phyloP scores from a whole-genome alignment of 805 yeast genomes.

The Sungouiella blattae region DNA sequence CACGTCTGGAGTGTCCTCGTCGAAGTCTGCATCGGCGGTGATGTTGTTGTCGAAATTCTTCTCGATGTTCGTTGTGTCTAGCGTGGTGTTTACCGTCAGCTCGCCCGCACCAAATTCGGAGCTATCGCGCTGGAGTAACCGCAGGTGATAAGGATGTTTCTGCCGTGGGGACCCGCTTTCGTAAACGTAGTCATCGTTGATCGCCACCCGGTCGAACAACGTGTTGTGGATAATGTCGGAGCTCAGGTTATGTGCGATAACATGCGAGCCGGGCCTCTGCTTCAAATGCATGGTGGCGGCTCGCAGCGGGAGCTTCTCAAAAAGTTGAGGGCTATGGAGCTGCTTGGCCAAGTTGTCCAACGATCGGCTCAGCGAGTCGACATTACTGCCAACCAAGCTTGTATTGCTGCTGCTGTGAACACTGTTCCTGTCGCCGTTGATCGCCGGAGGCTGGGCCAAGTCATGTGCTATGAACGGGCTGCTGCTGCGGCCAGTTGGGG shows the following conservation, averaged over 20 bases:
- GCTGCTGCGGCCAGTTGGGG: background rate
- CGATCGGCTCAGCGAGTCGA: slow-evolving; percentile 10
- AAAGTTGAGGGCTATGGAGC: slow-evolving; percentile 30
- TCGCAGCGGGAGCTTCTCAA: slow-evolving; percentile 37
- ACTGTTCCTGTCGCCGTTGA: slow-evolving; percentile 7
- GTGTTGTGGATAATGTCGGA: slow-evolving; percentile 20
- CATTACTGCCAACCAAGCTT: slow-evolving; percentile 6
- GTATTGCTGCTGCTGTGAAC: slow-evolving; percentile 8
- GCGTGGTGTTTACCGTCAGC: no score
- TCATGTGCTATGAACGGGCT: background rate
- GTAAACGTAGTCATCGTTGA: slow-evolving; percentile 32
- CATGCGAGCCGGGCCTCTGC: slow-evolving; percentile 8
- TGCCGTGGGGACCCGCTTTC: slow-evolving; percentile 6
- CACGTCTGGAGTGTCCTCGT: slow-evolving; percentile 13
- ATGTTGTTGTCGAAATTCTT: slow-evolving; percentile 18
- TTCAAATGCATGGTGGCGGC: slow-evolving; percentile 23
- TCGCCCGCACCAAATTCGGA: no score
- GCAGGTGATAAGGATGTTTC: slow-evolving; percentile 8
- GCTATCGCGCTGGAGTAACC: no score
- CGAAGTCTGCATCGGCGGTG: slow-evolving; percentile 11
- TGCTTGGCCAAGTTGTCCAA: slow-evolving; percentile 40
- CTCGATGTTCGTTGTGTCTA: slow-evolving; percentile 14
- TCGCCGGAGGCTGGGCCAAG: slow-evolving; percentile 8
- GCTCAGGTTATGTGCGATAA: slow-evolving; percentile 23
- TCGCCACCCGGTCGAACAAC: slow-evolving; percentile 18